These are phyloP conservation scores for Athelia sp. DNA, from an alignment of 1,284 basidiomycete genomes.

Conservation along the genomic window DNA sequence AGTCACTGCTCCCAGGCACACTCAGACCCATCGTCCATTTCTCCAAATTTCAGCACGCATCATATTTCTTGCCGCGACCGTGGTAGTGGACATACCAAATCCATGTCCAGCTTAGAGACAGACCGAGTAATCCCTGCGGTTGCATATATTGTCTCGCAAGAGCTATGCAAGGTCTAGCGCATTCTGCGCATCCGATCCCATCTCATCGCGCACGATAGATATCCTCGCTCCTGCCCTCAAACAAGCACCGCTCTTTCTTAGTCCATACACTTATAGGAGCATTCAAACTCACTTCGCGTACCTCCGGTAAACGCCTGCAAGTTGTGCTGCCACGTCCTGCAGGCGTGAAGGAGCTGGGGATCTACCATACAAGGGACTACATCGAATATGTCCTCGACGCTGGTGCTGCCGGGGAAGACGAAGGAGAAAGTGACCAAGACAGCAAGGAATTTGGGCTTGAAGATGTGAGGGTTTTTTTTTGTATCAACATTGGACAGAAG, in stretches of 20 bases:
- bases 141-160: not conserved
- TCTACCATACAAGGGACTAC: slow-evolving; percentile 56
- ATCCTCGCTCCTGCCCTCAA: slow-evolving; percentile 77
- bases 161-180: not conserved
- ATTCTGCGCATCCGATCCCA: not conserved
- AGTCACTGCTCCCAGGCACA: too few relatives aligned
- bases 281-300: slow-evolving; percentile 46
- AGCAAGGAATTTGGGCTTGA: slow-evolving; percentile 58
- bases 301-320: slow-evolving; percentile 25
- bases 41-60: too few relatives aligned
- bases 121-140: too few relatives aligned
- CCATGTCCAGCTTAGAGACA: too few relatives aligned
- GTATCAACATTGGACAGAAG: not conserved
- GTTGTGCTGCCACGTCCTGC: slow-evolving; percentile 51
- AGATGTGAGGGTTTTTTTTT: slow-evolving; percentile 39
- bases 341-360: slow-evolving; percentile 42
- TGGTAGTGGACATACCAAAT: too few relatives aligned
- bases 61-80: too few relatives aligned
- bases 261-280: slow-evolving; percentile 72
- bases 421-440: too few relatives aligned
- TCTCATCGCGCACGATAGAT: slow-evolving; percentile 28
- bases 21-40: too few relatives aligned
- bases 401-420: slow-evolving; percentile 15
- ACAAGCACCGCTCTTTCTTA: slow-evolving; percentile 71
- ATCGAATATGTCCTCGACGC: slow-evolving; percentile 46